Evolutionary conservation across 2,329 filamentous ascomycete genomes (phyloP).

Genomic region (Neofusicoccum kwambonambiense): DNA sequence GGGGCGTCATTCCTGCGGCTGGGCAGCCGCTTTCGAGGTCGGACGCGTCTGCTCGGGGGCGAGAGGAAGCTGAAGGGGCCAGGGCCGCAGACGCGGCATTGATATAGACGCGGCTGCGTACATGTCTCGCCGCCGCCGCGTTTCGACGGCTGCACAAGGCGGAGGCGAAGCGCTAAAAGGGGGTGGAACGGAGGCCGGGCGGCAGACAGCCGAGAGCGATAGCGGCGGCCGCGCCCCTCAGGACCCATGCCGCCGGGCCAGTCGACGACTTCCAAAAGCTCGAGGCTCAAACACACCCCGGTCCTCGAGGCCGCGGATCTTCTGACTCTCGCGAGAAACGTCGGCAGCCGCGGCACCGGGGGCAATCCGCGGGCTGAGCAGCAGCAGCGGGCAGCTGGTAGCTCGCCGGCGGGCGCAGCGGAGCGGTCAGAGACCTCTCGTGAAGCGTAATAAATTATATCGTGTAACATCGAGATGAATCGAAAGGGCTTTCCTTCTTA

Average conservation of each 20-base stretch:
- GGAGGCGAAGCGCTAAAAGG: not conserved
- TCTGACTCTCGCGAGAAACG: too few species aligned
- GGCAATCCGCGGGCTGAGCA: too few species aligned
- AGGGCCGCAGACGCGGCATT: not conserved
- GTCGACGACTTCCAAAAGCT: not conserved
- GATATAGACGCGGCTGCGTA: not conserved
- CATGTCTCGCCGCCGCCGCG: not conserved
- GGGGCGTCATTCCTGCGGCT: not conserved
- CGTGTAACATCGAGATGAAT: not conserved
- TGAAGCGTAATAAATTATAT: constrained; percentile 10
- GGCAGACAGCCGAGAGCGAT: not conserved
- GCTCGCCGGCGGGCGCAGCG: too few species aligned
- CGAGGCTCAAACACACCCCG: constrained; percentile 10
- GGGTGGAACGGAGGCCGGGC: not conserved
- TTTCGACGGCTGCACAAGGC: not conserved
- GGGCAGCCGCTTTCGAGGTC: not conserved
- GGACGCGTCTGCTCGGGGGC: not conserved
- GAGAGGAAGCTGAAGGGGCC: not conserved
- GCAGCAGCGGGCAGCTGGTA: too few species aligned
- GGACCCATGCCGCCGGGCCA: not conserved
- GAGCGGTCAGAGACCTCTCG: not conserved
- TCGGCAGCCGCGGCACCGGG: too few species aligned
- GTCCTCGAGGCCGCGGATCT: not conserved
- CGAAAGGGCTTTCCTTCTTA: not conserved
- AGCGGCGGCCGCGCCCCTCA: not conserved